These are phyloP conservation scores for Lachancea cidri DNA, from an alignment of 805 yeast genomes.

Conservation along the genomic window DNA sequence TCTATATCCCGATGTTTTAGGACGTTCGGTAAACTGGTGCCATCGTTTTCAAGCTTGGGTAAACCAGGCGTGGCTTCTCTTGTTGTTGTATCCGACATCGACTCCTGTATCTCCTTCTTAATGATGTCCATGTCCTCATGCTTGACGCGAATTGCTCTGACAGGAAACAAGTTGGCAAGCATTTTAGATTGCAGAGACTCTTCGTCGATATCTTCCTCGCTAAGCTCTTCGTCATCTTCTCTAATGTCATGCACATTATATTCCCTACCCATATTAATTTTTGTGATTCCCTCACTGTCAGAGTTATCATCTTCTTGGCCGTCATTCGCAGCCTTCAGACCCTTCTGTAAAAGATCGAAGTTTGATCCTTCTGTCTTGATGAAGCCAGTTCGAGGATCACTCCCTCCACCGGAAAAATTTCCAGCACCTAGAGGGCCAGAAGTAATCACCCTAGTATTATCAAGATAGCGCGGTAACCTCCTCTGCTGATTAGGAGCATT, in stretches of 20 bases:
- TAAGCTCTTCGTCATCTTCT: conserved; percentile 17
- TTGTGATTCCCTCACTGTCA: conserved; percentile 26
- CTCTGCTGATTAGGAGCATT: conserved; percentile 18
- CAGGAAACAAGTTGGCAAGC: conserved; percentile 50
- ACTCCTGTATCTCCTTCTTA: conserved; percentile 29
- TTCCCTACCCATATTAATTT: conserved; percentile 60
- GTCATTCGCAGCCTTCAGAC: conserved; percentile 19
- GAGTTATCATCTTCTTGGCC: conserved; percentile 34
- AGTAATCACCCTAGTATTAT: conserved; percentile 56
- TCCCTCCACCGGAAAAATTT: conserved; percentile 28
- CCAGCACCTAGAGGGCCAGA: conserved; percentile 74
- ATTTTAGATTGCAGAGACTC: conserved; percentile 22
- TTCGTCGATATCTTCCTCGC: conserved; percentile 23
- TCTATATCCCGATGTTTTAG: conserved; percentile 22
- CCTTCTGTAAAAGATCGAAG: conserved; percentile 22
- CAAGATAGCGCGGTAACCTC: conserved; percentile 28
- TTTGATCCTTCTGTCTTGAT: conserved; percentile 20
- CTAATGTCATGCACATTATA: conserved; percentile 36
- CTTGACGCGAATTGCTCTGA: conserved; percentile 56
- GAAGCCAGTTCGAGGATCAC: conserved; percentile 23
- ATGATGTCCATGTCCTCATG: conserved; percentile 36
- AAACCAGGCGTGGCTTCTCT: conserved; percentile 27
- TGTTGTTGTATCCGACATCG: conserved; percentile 22
- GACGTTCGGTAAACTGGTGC: conserved; percentile 13
- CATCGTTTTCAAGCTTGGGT: conserved; percentile 21